Conservation (phyloP, 2,329 filamentous ascomycete genomes). For the Magnaporthiopsis incrustans region DNA sequence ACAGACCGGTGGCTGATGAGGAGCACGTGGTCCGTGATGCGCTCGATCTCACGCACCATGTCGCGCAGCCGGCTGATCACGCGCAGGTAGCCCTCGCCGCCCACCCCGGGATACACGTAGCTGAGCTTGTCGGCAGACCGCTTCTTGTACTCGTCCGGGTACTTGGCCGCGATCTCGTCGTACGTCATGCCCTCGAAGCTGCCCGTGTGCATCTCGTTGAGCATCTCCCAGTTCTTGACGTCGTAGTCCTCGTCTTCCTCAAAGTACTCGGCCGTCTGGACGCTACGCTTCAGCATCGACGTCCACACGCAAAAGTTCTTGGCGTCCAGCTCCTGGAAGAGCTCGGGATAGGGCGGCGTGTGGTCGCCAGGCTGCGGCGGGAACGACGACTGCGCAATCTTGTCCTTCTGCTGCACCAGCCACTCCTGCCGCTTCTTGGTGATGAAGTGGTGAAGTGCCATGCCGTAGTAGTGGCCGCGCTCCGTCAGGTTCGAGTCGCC, state of each 20-base stretch:
- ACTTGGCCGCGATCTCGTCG: constrained; percentile 71
- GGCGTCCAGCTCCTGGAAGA: constrained; percentile 58
- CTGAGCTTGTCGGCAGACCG: constrained; percentile 82
- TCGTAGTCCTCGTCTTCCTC: constrained; percentile 89
- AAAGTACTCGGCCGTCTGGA: constrained; percentile 83
- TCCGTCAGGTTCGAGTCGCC: constrained; percentile 81
- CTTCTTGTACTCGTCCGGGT: constrained; percentile 72
- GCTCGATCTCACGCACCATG: constrained; percentile 94
- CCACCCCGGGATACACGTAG: constrained; percentile 93
- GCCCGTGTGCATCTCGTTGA: constrained; percentile 92
- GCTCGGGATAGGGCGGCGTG: constrained; percentile 90
- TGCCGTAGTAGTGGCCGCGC: constrained; percentile 71
- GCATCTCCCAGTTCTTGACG: constrained; percentile 94
- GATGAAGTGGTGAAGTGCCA: constrained; percentile 75
- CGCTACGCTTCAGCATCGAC: constrained; percentile 86
- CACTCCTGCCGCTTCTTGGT: constrained; percentile 71
- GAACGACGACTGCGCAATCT: constrained; percentile 68
- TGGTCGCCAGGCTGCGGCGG: constrained; percentile 87
- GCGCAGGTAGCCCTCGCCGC: constrained; percentile 92
- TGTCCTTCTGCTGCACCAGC: constrained; percentile 75
- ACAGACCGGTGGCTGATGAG: constrained; percentile 90
- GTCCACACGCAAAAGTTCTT: constrained; percentile 99
- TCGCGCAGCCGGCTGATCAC: constrained; percentile 92
- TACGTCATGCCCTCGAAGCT: constrained; percentile 94
- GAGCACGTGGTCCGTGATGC: constrained; percentile 91